Evolutionary conservation across 192 early-diverging fungal species (phyloP).

Genomic region (Funneliformis geosporum): DNA sequence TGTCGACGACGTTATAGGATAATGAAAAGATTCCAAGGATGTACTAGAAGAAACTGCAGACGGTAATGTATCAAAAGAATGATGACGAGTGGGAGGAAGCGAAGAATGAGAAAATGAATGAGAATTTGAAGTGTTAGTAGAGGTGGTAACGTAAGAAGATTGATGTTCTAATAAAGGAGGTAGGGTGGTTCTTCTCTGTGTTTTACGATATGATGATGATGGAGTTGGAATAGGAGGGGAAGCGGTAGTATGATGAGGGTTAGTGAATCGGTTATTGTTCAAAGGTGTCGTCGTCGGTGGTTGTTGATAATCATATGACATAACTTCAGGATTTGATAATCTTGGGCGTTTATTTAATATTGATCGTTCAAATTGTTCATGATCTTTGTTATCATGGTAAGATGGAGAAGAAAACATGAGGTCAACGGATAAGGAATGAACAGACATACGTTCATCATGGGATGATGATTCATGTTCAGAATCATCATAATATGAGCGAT

Average conservation of each 20-base stretch:
- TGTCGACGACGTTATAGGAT: background rate
- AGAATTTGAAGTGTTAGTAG: background rate
- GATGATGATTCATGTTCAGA: background rate
- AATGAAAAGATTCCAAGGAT: background rate
- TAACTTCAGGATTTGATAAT: background rate
- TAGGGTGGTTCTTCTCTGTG: background rate
- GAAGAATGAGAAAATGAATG: background rate
- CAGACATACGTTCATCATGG: background rate
- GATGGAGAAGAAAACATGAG: background rate
- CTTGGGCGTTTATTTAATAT: background rate
- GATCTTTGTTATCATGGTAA: background rate
- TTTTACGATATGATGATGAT: background rate
- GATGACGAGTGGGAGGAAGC: background rate
- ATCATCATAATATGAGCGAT: background rate
- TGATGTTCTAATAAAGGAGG: conserved; percentile 13
- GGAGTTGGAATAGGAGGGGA: background rate
- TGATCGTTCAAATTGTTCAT: background rate
- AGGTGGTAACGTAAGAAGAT: background rate
- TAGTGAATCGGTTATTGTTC: background rate
- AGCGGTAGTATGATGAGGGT: background rate
- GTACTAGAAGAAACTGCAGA: background rate
- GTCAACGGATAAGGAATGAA: background rate
- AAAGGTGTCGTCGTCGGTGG: background rate
- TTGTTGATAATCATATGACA: conserved; percentile 2
- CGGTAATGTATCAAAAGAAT: background rate